Evolutionary conservation across 106 monocot genomes (phyloP), one percentile per base, ranked within the genome.

Genomic region (Allium cepa): DNA sequence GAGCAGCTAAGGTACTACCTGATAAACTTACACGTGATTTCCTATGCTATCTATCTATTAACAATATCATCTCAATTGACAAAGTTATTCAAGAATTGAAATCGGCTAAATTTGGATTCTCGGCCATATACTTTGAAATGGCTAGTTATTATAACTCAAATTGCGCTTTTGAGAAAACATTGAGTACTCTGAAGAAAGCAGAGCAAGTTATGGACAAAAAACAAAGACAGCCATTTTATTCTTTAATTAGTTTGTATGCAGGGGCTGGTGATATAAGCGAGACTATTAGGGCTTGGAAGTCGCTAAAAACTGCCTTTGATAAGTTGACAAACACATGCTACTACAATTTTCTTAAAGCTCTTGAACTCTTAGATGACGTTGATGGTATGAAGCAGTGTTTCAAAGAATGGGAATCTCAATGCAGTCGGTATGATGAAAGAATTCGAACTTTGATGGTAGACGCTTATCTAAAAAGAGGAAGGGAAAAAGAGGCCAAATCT

Each of bases 241-340:
- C 53, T 59, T 87, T 91, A 17, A 75, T 91, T 48, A 91, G 65
- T 67, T 74, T 81, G 22, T 77, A 79, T 78, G 81, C 87, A 26
- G 66, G 81, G 12, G 64, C 73, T 13, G 79, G 83, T 10, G 82
- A 86, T 65, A n/a, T 68, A 66, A 17, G 36, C 8, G 90, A 90
- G 64, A 83, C 86, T 71, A 66, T 53, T 45, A 70, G 84, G 56
- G 70, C 86, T 3, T 91, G 87, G 87, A 80, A 81, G 45, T 77
- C 72, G 8, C 71, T 84, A 15, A 84, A 84, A 67, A 47, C 22
- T n/a, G 17, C 71, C n/a, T 75, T 87, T 17, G n/a, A 27, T 51
- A 84, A 70, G 75, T 63, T 71, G n/a, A 87, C 76, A 58, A 87
- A 91, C 46, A 72, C 52, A 72, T 75, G 80, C 48, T 89, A 85